phyloP scores from a whole-genome alignment of 2,329 filamentous ascomycete genomes.

The Colletotrichum eleusines region DNA sequence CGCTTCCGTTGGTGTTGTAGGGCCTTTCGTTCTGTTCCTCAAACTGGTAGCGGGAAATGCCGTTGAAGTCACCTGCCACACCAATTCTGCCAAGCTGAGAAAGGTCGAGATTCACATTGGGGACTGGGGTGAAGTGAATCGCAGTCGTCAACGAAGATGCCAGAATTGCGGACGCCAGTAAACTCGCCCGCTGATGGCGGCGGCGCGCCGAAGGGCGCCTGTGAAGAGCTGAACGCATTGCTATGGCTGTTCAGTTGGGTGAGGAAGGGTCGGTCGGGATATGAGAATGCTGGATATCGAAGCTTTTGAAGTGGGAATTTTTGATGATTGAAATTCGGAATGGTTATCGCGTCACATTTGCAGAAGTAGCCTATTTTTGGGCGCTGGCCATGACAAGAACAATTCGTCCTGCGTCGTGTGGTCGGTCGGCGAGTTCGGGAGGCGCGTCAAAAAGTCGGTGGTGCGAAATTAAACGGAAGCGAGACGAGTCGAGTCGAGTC shows the following conservation, averaged over 20 bases:
- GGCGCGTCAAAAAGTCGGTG: constrained; percentile 32
- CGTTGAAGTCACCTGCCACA: constrained; percentile 89
- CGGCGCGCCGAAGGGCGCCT: constrained; percentile 57
- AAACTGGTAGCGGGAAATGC: constrained; percentile 90
- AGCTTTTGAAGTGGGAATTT: constrained; percentile 17
- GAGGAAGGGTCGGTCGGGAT: not conserved
- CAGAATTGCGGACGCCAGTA: constrained; percentile 57
- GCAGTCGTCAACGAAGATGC: constrained; percentile 60
- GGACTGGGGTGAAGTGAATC: constrained; percentile 70
- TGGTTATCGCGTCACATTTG: constrained; percentile 37
- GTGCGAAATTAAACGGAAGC: constrained; percentile 35
- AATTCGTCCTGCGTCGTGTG: not conserved
- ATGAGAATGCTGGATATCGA: constrained; percentile 28
- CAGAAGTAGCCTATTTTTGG: constrained; percentile 31
- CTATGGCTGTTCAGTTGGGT: constrained; percentile 38
- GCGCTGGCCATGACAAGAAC: constrained; percentile 30
- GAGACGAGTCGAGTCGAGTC: constrained; percentile 22
- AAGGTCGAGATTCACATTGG: constrained; percentile 82
- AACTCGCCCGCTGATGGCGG: constrained; percentile 49
- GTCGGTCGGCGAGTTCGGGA: constrained; percentile 23
- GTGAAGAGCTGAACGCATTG: constrained; percentile 63
- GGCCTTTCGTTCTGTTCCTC: constrained; percentile 80
- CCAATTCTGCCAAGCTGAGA: constrained; percentile 83
- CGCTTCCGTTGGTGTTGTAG: constrained; percentile 79
- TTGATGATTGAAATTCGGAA: constrained; percentile 12